These are phyloP conservation scores for Saturnispora halmiae DNA, from an alignment of 805 yeast species.

Conservation along the genomic window DNA sequence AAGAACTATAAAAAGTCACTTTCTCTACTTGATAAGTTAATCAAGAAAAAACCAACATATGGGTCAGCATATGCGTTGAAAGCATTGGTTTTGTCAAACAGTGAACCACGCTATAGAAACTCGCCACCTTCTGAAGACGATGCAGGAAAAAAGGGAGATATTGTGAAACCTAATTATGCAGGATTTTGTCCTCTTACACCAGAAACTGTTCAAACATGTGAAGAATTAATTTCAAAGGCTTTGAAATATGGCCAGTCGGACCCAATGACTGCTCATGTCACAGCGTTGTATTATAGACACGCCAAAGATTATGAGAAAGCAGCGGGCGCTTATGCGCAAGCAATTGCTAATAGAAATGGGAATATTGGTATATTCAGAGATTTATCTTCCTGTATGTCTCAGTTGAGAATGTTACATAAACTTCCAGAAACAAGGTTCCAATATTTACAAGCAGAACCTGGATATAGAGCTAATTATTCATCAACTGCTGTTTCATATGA, in stretches of 20 bases:
- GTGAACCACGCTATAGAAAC: constrained; percentile 10
- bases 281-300: constrained; percentile 74
- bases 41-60: constrained; percentile 68
- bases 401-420: constrained; percentile 61
- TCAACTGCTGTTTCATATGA: constrained; percentile 80
- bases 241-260: constrained; percentile 48
- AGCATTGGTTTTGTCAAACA: constrained; percentile 44
- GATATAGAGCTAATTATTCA: constrained; percentile 87
- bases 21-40: constrained; percentile 60
- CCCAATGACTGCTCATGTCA: constrained; percentile 72
- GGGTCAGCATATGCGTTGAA: constrained; percentile 80
- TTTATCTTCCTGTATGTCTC: constrained; percentile 69
- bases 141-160: constrained; percentile 7
- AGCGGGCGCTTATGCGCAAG: constrained; percentile 63
- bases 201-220: constrained; percentile 52
- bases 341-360: constrained; percentile 67
- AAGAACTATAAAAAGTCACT: constrained; percentile 84
- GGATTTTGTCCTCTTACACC: constrained; percentile 39
- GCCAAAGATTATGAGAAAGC: constrained; percentile 67
- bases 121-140: constrained; percentile 9
- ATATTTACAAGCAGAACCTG: constrained; percentile 64
- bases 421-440: constrained; percentile 55
- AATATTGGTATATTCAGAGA: constrained; percentile 79
- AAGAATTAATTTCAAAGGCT: constrained; percentile 51
- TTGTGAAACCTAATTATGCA: constrained; percentile 8